These are phyloP conservation scores for Saccharomyces paradoxus DNA, from an alignment of 805 yeast genomes.

Conservation along the genomic window DNA sequence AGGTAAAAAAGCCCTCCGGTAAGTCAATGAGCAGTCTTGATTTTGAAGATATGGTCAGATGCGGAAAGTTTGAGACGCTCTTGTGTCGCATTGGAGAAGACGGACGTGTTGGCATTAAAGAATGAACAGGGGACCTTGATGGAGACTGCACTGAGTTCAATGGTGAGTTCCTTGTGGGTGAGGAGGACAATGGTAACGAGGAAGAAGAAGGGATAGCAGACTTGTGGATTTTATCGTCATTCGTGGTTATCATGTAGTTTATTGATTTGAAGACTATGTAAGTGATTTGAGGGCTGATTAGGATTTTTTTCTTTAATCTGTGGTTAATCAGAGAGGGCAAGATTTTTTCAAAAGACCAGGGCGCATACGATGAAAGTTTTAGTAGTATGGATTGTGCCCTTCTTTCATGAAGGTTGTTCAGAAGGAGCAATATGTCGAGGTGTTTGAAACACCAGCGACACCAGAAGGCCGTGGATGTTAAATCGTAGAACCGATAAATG, in stretches of 20 bases:
- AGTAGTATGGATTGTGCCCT: conserved; percentile 20
- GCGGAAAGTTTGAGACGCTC: background rate
- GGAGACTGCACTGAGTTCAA: conserved; percentile 5
- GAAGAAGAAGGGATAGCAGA: background rate
- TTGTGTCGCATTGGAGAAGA: background rate
- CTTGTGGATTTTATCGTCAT: background rate
- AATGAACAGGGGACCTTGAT: conserved; percentile 1
- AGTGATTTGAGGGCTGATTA: conserved; percentile 11
- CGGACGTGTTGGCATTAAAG: background rate
- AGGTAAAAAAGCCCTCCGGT: conserved; percentile 11
- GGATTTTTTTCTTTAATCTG: background rate
- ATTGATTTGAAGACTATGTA: conserved; percentile 22
- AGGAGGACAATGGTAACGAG: conserved; percentile 2
- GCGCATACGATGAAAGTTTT: conserved; percentile 13
- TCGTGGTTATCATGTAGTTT: conserved; percentile 10
- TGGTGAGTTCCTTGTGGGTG: conserved; percentile 6
- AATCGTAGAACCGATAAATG: conserved; percentile 16
- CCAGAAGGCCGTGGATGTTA: conserved; percentile 20
- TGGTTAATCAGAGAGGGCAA: conserved; percentile 4
- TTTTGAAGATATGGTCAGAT: background rate
- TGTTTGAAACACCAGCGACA: conserved; percentile 21
- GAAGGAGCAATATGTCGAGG: conserved; percentile 8
- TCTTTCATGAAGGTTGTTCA: conserved; percentile 9
- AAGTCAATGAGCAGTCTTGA: conserved; percentile 2
- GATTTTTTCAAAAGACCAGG: conserved; percentile 16